These are phyloP conservation scores for Pleomassaria siparia DNA, from an alignment of 2,329 filamentous ascomycete species.

Conservation along the genomic window DNA sequence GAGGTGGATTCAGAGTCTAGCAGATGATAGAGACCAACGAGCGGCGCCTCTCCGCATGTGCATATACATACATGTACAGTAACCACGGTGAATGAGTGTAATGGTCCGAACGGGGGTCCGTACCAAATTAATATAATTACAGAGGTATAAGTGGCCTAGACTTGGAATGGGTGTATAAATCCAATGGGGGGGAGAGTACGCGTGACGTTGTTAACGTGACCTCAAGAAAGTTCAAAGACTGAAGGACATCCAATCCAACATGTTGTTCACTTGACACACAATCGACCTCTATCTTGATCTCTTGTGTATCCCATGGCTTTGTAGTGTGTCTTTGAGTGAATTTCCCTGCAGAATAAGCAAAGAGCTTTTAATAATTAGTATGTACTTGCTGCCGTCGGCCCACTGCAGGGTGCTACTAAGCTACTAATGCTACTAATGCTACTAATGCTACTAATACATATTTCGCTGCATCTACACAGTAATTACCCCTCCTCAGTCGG, in stretches of 20 bases:
- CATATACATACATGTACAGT: too few species aligned
- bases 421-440: too few species aligned
- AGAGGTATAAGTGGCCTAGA: conserved; percentile 28
- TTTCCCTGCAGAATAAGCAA: conserved; percentile 26
- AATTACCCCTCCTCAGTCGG: conserved; percentile 32
- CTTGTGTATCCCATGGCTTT: conserved; percentile 4
- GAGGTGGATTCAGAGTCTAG: not conserved
- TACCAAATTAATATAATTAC: conserved; percentile 5
- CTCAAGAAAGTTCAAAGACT: conserved; percentile 18
- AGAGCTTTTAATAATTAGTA: too few species aligned
- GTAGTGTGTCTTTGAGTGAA: conserved; percentile 19
- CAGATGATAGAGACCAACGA: not conserved
- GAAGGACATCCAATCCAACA: conserved; percentile 28
- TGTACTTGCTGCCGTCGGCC: conserved; percentile 29
- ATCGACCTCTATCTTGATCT: conserved; percentile 13
- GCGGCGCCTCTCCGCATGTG: conserved; percentile 5
- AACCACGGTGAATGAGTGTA: not conserved
- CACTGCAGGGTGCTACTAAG: too few species aligned
- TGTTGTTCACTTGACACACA: conserved; percentile 10
- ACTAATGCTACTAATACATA: conserved; percentile 32
- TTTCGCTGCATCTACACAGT: conserved; percentile 35
- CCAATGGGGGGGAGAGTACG: conserved; percentile 27
- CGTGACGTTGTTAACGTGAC: conserved; percentile 34
- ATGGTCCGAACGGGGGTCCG: not conserved
- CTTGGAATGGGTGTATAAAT: conserved; percentile 8